Base-by-base conservation (phyloP, 352 stramenopile species). In the Phytophthora constricta region DNA sequence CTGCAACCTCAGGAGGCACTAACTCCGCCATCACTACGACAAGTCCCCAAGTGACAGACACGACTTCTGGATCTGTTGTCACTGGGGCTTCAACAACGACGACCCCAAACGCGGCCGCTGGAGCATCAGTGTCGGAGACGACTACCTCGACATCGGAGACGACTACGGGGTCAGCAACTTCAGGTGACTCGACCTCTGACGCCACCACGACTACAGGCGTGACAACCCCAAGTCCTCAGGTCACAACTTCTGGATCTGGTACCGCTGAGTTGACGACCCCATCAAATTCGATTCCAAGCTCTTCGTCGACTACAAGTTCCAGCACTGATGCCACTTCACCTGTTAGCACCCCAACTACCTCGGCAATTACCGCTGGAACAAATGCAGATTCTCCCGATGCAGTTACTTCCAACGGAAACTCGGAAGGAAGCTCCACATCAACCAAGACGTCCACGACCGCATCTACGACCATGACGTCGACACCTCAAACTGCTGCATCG, bases 191-290 rank as follows among this genome's bases (percentile, higher is more conserved):
- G 34, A 42, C 34, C 34, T 42, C 34, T 13, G n/a, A 16, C 9
- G 34, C 14, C 9, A 10, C 9, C 9, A 42, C 14, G 11, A 13
- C 4, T 42, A 16, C n/a, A 17, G 14, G 11, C 11, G n/a, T 42
- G 11, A 45, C 27, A 34, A 56, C 62, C 2, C 34, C 55, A 17
- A 60, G 11, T 9, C 28, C 56, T 31, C 46, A 54, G 42, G 50
- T n/a, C n/a, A n/a, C n/a, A n/a, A n/a, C n/a, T n/a, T n/a, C n/a
- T n/a, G n/a, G n/a, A n/a, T n/a, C n/a, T n/a, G n/a, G n/a, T n/a
- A n/a, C n/a, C n/a, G n/a, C n/a, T n/a, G n/a, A n/a, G n/a, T n/a
- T n/a, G n/a, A n/a, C n/a, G n/a, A n/a, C n/a, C n/a, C n/a, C n/a
- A n/a, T n/a, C n/a, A n/a, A n/a, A n/a, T n/a, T n/a, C n/a, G n/a